Evolutionary conservation across 192 early-diverging fungal genomes (phyloP), one percentile per base, ranked within the genome.

Genomic region (Allomyces macrogynus): DNA sequence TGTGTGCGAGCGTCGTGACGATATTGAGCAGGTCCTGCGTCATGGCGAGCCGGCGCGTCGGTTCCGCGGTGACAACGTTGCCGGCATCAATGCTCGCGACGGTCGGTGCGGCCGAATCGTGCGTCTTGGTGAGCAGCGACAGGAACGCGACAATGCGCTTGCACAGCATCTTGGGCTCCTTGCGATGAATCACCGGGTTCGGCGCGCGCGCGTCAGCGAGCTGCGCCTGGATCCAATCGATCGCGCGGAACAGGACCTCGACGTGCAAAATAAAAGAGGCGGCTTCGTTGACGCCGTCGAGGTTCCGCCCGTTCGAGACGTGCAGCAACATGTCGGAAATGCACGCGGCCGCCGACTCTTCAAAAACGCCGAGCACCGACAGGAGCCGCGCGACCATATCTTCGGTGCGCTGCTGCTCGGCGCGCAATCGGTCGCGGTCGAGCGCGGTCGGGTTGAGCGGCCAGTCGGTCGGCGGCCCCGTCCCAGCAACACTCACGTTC

Each of bases 121-220:
- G 83, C 3, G 86, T 85, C 68, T 87, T 80, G 8, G 86, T 87
- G 40, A 99, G 76, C 23, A 95, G 67, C 5, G 92, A 88, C 74
- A 99, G 93, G 72, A 97, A 97, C 68, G 86, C 87, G 63, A 95
- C 87, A 67, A 95, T 92, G 72, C 87, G 88, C 73, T 93, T 94
- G 68, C 90, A 91, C 63, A 99, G 79, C 79, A 95, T 84, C 80
- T 92, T 96, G 16, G 95, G 92, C 74, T 97, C 94, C 32, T 40
- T 40, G 32, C 32, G 32, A 40, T 40, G 32, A 40, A 40, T 40
- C 32, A 40, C 32, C 32, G 32, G 32, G 32, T 40, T 40, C 7
- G 32, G 32, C 67, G 87, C 92, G 67, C 80, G 81, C 62, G 81
- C 80, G 61, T 81, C 74, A 16, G 73, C 74, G 60, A 90, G 81